Base-by-base conservation (phyloP, 1,284 basidiomycete genomes). In the Pseudozyma flocculosa region DNA sequence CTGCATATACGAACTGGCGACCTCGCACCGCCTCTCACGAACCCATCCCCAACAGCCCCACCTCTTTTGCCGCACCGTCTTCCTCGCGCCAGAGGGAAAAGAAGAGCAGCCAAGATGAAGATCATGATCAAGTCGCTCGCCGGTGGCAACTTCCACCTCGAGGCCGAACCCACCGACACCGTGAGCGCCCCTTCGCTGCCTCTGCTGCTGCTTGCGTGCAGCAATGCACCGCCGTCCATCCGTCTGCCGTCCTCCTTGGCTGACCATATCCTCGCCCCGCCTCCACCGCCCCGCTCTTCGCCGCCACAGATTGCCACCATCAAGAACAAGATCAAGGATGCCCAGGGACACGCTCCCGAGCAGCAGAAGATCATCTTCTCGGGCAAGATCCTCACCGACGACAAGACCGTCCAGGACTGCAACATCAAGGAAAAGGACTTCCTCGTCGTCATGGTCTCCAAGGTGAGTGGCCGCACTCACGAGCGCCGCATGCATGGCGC, bases 381-480 rank as follows among this genome's bases (percentile, higher is more conserved):
- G 44, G 94, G 94, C 58, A 95, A 96, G 83, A 89, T 99, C 44
- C 83, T 98, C 37, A 80, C 85, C 18, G 92, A 99, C 80, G 85
- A 87, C 55, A 92, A 92, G 82, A 88, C 88, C 1, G 84, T 99
- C 37, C 89, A 86, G 65, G 88, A 88, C 52, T 90, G 88, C 76
- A 87, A 88, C 57, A 90, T 98, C 82, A 94, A 96, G 81, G 94
- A 98, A 81, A 98, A 96, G 82, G 94, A 96, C 48, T 99, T 99
- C 82, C 82, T 98, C 55, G 95, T 99, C 18, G 85, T 98, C 43
- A 98, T 98, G 94, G 90, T 97, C 41, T 87, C 91, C 49, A 98
- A 96, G 86, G 92, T 92, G 64, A 57, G 81, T 14, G 13, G 17
- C 19, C 14, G 17, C 14, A 38, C n/a, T n/a, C n/a, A n/a, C n/a